Base-by-base conservation (phyloP, 1,139 yeast species). In the Torulaspora globosa region DNA sequence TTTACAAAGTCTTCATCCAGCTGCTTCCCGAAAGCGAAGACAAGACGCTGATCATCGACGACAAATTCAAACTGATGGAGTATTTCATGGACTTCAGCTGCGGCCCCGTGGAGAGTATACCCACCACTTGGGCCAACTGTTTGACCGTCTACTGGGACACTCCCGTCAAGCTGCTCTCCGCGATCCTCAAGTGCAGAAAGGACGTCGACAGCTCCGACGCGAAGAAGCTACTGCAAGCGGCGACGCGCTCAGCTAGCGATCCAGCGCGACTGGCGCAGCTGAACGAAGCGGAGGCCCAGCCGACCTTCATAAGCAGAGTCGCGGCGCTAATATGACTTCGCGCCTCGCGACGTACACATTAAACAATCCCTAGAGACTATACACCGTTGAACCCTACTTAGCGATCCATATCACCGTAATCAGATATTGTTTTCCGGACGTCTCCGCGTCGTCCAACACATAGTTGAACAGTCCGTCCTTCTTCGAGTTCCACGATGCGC, bases 11-110 rank as follows among this genome's bases (percentile, higher is more conserved):
- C 15, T 80, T 88, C 54, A 75, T 76, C 21, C 73, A 75, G 18
- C 71, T 70, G 44, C 59, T 75, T 60, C 63, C 74, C 63, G 71
- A 75, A 71, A 61, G 65, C 62, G 68, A 59, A 30, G 60, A 58
- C 38, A 57, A 53, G 46, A 62, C 63, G 49, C 64, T 65, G 33
- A 65, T 70, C 31, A 73, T 61, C 30, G 67, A 56, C 70, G 69
- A 66, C 76, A 70, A 82, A 65, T 75, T 84, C 73, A 69, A 75
- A 65, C 71, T 84, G 51, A 70, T 90, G 66, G 97, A 88, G 61
- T 79, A 79, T 55, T 73, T 90, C 54, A 77, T 83, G 58, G 87
- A 82, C 50, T 70, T 87, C 47, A 78, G 83, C 26, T 79, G 81
- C 21, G 76, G 79, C 58, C 71, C 62, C 9, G 75, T 76, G 1